Evolutionary conservation across 495 filamentous ascomycete genomes (phyloP).

Genomic region (Podospora pseudocomata): DNA sequence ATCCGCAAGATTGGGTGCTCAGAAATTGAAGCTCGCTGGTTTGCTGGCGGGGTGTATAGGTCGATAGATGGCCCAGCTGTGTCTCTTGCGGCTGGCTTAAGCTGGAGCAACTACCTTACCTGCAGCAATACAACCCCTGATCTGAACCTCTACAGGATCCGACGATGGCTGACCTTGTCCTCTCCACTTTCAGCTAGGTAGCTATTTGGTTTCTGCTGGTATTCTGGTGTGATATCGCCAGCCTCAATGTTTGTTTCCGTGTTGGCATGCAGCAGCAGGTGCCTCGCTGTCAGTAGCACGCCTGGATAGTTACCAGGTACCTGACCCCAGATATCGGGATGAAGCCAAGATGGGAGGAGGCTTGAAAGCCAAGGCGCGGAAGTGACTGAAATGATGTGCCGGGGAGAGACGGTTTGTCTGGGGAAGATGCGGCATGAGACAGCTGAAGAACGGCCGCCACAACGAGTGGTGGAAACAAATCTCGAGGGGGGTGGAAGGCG

Average conservation of each 20-base stretch:
- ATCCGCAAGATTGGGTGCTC: background rate
- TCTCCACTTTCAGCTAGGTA: background rate
- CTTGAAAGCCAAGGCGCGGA: conserved; percentile 3
- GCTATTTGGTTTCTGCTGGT: background rate
- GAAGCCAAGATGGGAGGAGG: conserved; percentile 10
- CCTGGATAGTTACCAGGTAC: background rate
- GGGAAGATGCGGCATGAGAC: conserved; percentile 23
- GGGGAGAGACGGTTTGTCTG: conserved; percentile 18
- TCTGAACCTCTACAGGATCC: background rate
- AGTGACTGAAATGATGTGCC: conserved; percentile 12
- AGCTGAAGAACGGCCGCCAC: conserved; percentile 27
- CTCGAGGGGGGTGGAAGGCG: background rate
- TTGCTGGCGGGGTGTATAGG: conserved; percentile 7
- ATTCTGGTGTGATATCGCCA: background rate
- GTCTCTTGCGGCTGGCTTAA: conserved; percentile 17
- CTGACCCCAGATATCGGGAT: background rate
- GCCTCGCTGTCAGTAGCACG: background rate
- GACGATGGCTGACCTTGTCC: background rate
- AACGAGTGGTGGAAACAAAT: conserved; percentile 2
- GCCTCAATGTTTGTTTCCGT: conserved; percentile 20
- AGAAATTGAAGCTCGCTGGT: conserved; percentile 9
- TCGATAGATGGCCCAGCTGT: background rate
- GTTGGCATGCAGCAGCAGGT: background rate
- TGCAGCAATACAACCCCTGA: conserved; percentile 2
- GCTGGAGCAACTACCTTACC: conserved; percentile 10